Conservation (phyloP, 192 early-diverging fungal species). For the Backusella mclennaniae region DNA sequence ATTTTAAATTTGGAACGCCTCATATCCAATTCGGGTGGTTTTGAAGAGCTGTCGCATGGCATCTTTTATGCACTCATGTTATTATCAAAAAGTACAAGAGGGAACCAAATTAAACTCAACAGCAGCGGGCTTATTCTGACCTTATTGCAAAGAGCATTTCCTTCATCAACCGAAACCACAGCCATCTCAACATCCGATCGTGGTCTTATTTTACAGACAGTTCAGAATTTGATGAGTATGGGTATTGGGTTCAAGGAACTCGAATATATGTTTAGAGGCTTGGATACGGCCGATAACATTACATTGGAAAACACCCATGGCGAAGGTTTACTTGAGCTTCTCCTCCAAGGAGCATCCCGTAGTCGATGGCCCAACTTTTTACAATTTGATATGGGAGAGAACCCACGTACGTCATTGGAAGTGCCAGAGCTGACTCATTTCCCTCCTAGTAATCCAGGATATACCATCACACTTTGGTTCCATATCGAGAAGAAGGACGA, state of each 20-base stretch:
- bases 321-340: constrained; percentile 43
- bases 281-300: constrained; percentile 10
- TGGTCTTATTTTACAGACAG: constrained; percentile 33
- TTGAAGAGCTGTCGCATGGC: constrained; percentile 18
- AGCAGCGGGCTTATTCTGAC: constrained; percentile 44
- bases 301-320: constrained; percentile 30
- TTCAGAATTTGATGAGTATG: constrained; percentile 53
- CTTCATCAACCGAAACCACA: constrained; percentile 2
- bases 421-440: constrained; percentile 46
- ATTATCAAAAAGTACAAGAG: constrained; percentile 44
- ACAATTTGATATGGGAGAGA: constrained; percentile 48
- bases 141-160: constrained; percentile 36
- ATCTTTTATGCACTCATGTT: constrained; percentile 40
- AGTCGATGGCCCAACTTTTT: constrained; percentile 62
- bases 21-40: not conserved
- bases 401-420: constrained; percentile 39
- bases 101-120: constrained; percentile 54
- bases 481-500: constrained; percentile 58
- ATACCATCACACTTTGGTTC: constrained; percentile 60
- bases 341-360: constrained; percentile 48
- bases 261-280: constrained; percentile 54
- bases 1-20: constrained; percentile 31
- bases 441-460: constrained; percentile 54
- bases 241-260: constrained; percentile 53
- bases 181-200: not conserved